These are phyloP conservation scores for Talaromyces islandicus DNA, from an alignment of 2,329 filamentous ascomycete genomes.

Conservation along the genomic window DNA sequence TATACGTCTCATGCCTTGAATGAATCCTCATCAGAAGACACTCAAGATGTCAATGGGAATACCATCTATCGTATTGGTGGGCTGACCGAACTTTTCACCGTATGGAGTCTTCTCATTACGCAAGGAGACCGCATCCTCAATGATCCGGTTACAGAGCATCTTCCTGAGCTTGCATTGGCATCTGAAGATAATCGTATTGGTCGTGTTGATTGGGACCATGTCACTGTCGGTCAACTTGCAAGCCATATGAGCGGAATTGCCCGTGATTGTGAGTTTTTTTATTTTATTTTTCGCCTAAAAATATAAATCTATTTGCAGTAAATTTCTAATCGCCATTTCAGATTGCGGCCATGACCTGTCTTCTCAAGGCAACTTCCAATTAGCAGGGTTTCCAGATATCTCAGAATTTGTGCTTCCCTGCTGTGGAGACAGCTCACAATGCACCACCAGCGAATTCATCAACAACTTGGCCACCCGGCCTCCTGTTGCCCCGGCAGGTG, in stretches of 20 bases:
- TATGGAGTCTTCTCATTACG: neutral
- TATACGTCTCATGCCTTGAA: neutral
- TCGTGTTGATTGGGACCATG: slow-evolving; percentile 12
- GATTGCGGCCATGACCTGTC: neutral
- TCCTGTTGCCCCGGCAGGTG: slow-evolving; percentile 15
- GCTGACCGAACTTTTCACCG: neutral
- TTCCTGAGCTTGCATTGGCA: slow-evolving; percentile 29
- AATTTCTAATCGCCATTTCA: neutral
- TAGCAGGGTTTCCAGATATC: neutral
- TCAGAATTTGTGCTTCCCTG: neutral
- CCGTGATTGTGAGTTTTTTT: slow-evolving; percentile 11
- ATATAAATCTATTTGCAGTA: slow-evolving; percentile 7
- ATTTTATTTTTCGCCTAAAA: neutral
- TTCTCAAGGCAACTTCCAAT: neutral
- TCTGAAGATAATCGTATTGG: neutral
- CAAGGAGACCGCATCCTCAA: slow-evolving; percentile 19
- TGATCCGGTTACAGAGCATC: slow-evolving; percentile 35
- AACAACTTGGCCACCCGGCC: neutral
- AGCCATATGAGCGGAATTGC: slow-evolving; percentile 19
- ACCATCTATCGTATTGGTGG: neutral
- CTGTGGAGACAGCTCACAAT: neutral
- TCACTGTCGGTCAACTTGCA: slow-evolving; percentile 19
- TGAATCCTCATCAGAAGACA: neutral
- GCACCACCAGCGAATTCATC: neutral
- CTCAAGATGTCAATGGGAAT: neutral